These are phyloP conservation scores for Phytophthora constricta DNA, from an alignment of 352 stramenopile species.

Conservation along the genomic window DNA sequence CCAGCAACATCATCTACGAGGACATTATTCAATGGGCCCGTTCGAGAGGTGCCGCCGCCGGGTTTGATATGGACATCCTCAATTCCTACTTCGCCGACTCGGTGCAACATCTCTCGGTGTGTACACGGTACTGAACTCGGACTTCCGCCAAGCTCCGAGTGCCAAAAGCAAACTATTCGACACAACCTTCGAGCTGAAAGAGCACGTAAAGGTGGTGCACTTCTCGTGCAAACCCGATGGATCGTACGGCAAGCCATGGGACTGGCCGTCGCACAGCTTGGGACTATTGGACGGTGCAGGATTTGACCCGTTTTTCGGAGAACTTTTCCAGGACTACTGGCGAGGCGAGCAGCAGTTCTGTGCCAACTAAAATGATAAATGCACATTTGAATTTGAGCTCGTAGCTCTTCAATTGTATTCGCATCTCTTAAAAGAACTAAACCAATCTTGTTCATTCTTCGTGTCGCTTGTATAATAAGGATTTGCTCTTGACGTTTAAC, in stretches of 20 bases:
- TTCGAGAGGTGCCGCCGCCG: conserved; percentile 11
- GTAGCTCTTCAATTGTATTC: not conserved
- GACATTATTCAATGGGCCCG: conserved; percentile 29
- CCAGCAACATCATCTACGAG: conserved; percentile 21
- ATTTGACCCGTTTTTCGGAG: conserved; percentile 13
- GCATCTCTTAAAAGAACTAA: too few species aligned
- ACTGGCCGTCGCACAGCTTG: conserved; percentile 12
- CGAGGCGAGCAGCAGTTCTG: conserved; percentile 22
- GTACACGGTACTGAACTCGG: conserved; percentile 44
- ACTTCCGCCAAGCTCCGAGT: conserved; percentile 25
- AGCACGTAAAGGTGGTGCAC: conserved; percentile 14
- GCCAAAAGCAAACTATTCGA: conserved; percentile 19
- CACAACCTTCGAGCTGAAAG: conserved; percentile 7
- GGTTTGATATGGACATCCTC: conserved; percentile 45
- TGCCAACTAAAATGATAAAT: too few species aligned
- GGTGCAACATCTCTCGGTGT: conserved; percentile 22
- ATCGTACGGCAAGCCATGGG: conserved; percentile 21
- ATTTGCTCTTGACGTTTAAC: too few species aligned
- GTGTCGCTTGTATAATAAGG: too few species aligned
- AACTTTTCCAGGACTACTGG: conserved; percentile 37
- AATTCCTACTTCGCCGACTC: conserved; percentile 32
- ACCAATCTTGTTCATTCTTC: too few species aligned
- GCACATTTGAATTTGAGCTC: not conserved
- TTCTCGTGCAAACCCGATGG: conserved; percentile 22
- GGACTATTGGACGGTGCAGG: not conserved